Conservation (phyloP, 2,329 filamentous ascomycete species). For the Cladosporium halotolerans region DNA sequence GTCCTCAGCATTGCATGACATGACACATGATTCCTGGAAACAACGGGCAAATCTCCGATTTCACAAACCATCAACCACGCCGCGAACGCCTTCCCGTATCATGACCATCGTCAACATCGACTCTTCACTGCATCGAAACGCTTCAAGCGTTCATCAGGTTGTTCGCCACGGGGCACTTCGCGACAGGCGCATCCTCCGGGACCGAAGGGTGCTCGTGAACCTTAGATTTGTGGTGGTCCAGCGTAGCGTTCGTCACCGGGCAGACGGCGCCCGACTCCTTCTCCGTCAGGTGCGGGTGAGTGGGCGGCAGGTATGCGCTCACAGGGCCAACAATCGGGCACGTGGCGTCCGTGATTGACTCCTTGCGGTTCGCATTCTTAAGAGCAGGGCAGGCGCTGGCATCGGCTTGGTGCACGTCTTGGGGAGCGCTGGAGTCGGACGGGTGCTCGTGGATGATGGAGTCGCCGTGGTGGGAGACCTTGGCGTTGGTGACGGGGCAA, state of each 20-base stretch:
- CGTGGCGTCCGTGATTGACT: constrained; percentile 37
- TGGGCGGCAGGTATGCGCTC: constrained; percentile 34
- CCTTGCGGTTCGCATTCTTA: constrained; percentile 33
- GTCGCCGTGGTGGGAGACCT: constrained; percentile 38
- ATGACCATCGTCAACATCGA: background rate
- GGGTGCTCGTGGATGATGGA: constrained; percentile 37
- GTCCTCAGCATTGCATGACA: too few relatives aligned
- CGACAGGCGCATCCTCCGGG: constrained; percentile 30
- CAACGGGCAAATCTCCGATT: constrained; percentile 27
- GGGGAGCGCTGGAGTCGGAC: constrained; percentile 25
- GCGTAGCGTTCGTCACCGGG: constrained; percentile 39
- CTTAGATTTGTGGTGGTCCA: constrained; percentile 39
- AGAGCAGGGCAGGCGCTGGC: constrained; percentile 39
- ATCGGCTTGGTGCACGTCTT: constrained; percentile 22
- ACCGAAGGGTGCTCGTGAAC: constrained; percentile 37
- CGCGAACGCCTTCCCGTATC: constrained; percentile 4
- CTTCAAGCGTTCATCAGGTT: constrained; percentile 6
- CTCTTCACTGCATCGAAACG: background rate
- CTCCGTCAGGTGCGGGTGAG: constrained; percentile 36
- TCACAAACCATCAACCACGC: background rate
- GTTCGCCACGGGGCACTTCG: constrained; percentile 39
- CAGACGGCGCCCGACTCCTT: constrained; percentile 35
- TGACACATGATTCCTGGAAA: background rate
- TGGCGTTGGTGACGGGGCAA: constrained; percentile 42
- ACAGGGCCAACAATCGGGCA: constrained; percentile 42